These are phyloP conservation scores for Teratosphaeriaceae sp. DNA, from an alignment of 2,329 filamentous ascomycete genomes.

Conservation along the genomic window DNA sequence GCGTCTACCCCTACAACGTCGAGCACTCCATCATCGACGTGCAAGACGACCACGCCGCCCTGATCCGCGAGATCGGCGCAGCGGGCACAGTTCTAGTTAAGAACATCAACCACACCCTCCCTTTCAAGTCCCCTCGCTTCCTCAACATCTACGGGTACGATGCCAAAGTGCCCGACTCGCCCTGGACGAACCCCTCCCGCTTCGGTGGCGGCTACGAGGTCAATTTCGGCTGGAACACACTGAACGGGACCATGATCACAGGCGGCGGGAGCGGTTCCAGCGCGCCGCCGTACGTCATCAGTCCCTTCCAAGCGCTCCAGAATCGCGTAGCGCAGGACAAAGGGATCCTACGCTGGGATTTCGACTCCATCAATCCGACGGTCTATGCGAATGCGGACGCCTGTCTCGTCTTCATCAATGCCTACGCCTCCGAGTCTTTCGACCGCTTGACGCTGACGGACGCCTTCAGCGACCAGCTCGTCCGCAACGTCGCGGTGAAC, in stretches of 20 bases:
- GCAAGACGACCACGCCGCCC: conserved; percentile 26
- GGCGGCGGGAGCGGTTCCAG: conserved; percentile 30
- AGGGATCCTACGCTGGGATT: conserved; percentile 55
- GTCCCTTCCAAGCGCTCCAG: conserved; percentile 29
- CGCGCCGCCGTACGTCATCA: conserved; percentile 25
- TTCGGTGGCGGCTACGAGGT: conserved; percentile 35
- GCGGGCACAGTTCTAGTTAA: conserved; percentile 51
- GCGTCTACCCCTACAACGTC: neutral
- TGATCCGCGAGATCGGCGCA: conserved; percentile 35
- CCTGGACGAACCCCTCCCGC: conserved; percentile 32
- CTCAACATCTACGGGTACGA: conserved; percentile 50
- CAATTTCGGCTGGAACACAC: conserved; percentile 28
- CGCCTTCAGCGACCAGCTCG: conserved; percentile 46
- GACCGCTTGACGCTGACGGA: conserved; percentile 32
- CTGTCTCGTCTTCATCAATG: conserved; percentile 56
- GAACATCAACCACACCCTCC: conserved; percentile 48
- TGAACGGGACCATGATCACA: conserved; percentile 25
- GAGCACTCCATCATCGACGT: conserved; percentile 26
- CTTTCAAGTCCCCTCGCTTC: conserved; percentile 36
- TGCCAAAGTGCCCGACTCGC: conserved; percentile 22
- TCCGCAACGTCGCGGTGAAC: conserved; percentile 50
- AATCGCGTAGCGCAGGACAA: conserved; percentile 41
- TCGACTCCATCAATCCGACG: conserved; percentile 27
- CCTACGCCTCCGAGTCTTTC: conserved; percentile 28
- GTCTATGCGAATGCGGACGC: conserved; percentile 37